Base-by-base conservation (phyloP, 2,329 filamentous ascomycete species). In the Cladosporium colombiae region DNA sequence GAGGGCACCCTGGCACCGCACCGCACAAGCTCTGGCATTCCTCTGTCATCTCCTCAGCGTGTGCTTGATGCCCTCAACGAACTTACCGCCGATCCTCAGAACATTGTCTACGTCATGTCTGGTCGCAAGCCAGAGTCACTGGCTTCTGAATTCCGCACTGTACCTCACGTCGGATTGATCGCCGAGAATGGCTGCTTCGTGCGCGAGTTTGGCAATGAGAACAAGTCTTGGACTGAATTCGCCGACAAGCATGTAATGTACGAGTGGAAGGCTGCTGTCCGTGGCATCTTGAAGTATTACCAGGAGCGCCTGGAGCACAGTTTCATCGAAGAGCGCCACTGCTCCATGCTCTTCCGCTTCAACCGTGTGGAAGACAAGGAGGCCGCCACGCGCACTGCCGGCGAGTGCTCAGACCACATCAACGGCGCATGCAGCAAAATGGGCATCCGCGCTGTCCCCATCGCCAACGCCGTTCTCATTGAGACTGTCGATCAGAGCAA, bases 171-270 rank as follows among this genome's bases (percentile, higher is more conserved):
- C 3, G 95, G 95, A 2, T 83, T 98, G 5, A 96, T 98, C 69
- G 94, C 94, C 0, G 94, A 98, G 79, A 97, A 97, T 70, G 94
- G 94, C 1, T 96, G 92, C 76, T 98, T 96, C 79, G 81, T 97
- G 65, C 91, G 91, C 71, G 86, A 91, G 69, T 87, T 86, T 55
- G 85, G 88, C 23, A 67, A 65, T 5, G 65, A 70, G n/a, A 69
- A 76, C 21, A 59, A 37, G 5, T 84, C 86, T 40, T 98, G 95
- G 95, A 86, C 85, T 2, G 88, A 90, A 68, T 89, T 96, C 79
- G 88, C 90, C 2, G 89, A 97, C 74, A 83, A 86, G 1, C 83
- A 86, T 2, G 85, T 89, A 71, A 90, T 92, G 67, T 81, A 84
- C 29, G 83, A 84, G 4, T 98, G 94, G 94, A 97, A 97, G 78